phyloP scores from a whole-genome alignment of 1,284 basidiomycete species.

The Cryptococcus hybrid region DNA sequence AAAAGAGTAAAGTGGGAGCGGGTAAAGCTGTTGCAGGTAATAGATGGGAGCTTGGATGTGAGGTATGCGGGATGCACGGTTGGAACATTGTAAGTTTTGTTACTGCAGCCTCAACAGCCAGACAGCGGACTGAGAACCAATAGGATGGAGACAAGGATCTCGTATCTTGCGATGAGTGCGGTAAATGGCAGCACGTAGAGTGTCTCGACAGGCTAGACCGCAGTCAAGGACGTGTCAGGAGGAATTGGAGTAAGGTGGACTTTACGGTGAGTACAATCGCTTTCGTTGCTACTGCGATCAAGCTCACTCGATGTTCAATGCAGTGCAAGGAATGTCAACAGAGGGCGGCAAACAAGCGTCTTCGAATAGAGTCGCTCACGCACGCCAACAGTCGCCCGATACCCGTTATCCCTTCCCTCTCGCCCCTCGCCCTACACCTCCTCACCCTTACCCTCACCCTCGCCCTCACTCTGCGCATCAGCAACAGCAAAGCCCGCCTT shows the following conservation, averaged over 20 bases:
- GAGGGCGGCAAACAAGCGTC: slow-evolving; percentile 23
- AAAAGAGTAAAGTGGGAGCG: neutral
- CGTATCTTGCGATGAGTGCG: slow-evolving; percentile 56
- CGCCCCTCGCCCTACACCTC: neutral
- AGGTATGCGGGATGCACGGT: slow-evolving; percentile 52
- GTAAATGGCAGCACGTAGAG: slow-evolving; percentile 52
- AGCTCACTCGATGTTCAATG: neutral
- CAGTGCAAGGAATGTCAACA: slow-evolving; percentile 39
- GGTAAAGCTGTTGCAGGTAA: slow-evolving; percentile 14
- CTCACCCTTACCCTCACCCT: neutral
- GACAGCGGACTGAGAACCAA: neutral
- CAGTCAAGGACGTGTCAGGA: slow-evolving; percentile 25
- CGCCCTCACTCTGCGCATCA: neutral
- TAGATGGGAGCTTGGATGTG: slow-evolving; percentile 54
- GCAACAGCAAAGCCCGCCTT: slow-evolving; percentile 4
- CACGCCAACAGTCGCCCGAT: slow-evolving; percentile 1
- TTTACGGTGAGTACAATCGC: slow-evolving; percentile 33
- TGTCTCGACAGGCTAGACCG: slow-evolving; percentile 46
- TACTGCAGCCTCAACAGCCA: neutral
- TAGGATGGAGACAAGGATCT: slow-evolving; percentile 52
- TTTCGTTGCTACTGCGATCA: too few relatives aligned
- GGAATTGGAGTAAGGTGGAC: slow-evolving; percentile 49
- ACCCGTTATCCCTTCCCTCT: neutral
- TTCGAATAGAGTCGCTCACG: neutral
- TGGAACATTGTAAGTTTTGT: slow-evolving; percentile 51